These are phyloP conservation scores for Ophiostoma sp. DNA, from an alignment of 2,329 filamentous ascomycete species.

Conservation along the genomic window DNA sequence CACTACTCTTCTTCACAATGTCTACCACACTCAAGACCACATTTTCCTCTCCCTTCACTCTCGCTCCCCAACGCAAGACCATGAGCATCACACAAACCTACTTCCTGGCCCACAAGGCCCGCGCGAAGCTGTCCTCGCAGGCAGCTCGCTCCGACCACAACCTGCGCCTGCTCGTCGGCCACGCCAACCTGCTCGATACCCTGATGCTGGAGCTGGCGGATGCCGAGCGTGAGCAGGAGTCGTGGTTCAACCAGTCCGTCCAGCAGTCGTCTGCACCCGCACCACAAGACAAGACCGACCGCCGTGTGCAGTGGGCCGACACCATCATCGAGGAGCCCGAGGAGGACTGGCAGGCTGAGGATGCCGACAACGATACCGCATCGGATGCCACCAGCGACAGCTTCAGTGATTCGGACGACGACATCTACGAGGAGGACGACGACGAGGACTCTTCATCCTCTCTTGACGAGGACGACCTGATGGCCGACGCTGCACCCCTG, in stretches of 20 bases:
- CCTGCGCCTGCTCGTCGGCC: constrained; percentile 88
- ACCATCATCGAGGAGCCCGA: constrained; percentile 66
- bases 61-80: constrained; percentile 59
- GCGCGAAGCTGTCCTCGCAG: constrained; percentile 90
- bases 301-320: constrained; percentile 85
- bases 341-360: constrained; percentile 64
- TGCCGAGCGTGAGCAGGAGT: constrained; percentile 91
- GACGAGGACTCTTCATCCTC: constrained; percentile 13
- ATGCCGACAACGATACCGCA: constrained; percentile 53
- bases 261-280: constrained; percentile 55
- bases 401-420: constrained; percentile 44
- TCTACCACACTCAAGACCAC: constrained; percentile 24
- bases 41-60: constrained; percentile 37
- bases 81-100: constrained; percentile 99
- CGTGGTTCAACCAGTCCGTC: constrained; percentile 96
- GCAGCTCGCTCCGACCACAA: constrained; percentile 88
- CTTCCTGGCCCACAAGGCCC: constrained; percentile 94
- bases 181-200: constrained; percentile 95
- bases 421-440: constrained; percentile 44
- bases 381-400: constrained; percentile 43
- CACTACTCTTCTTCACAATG: constrained; percentile 23
- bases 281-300: constrained; percentile 39
- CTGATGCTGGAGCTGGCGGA: constrained; percentile 87
- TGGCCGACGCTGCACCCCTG: constrained; percentile 45
- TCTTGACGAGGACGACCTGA: constrained; percentile 40